These are phyloP conservation scores for Curvularia sp. DNA, from an alignment of 2,329 filamentous ascomycete genomes.

Conservation along the genomic window DNA sequence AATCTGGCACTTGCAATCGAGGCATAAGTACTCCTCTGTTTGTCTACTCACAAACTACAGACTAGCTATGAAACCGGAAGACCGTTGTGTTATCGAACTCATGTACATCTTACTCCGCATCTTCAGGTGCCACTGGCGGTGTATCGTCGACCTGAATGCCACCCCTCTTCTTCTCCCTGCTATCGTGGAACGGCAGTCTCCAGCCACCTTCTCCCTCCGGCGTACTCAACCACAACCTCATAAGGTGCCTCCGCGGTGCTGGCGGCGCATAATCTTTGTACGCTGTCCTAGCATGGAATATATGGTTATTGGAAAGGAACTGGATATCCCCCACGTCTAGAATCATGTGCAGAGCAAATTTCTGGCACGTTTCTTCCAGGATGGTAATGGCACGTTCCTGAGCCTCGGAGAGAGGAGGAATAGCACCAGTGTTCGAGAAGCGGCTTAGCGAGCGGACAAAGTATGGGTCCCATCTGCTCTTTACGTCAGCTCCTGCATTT, in stretches of 20 bases:
- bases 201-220: conserved; percentile 85
- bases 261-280: conserved; percentile 77
- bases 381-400: conserved; percentile 73
- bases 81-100: not conserved
- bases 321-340: conserved; percentile 88
- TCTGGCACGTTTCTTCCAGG: conserved; percentile 77
- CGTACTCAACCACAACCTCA: conserved; percentile 84
- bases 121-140: conserved; percentile 74
- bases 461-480: conserved; percentile 78
- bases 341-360: conserved; percentile 81
- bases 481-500: conserved; percentile 14
- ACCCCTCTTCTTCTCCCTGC: conserved; percentile 82
- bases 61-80: conserved; percentile 5
- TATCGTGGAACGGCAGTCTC: conserved; percentile 83
- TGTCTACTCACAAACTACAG: conserved; percentile 4
- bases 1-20: conserved; percentile 9
- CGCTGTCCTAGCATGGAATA: conserved; percentile 80
- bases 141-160: conserved; percentile 88
- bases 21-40: not conserved
- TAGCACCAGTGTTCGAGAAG: conserved; percentile 75
- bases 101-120: conserved; percentile 69
- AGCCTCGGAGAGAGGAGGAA: conserved; percentile 73
- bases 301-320: conserved; percentile 80
- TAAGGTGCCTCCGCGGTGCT: conserved; percentile 75
- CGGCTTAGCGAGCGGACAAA: conserved; percentile 78